Evolutionary conservation across 1,284 basidiomycete species (phyloP).

Genomic region (Ustilago sp.): DNA sequence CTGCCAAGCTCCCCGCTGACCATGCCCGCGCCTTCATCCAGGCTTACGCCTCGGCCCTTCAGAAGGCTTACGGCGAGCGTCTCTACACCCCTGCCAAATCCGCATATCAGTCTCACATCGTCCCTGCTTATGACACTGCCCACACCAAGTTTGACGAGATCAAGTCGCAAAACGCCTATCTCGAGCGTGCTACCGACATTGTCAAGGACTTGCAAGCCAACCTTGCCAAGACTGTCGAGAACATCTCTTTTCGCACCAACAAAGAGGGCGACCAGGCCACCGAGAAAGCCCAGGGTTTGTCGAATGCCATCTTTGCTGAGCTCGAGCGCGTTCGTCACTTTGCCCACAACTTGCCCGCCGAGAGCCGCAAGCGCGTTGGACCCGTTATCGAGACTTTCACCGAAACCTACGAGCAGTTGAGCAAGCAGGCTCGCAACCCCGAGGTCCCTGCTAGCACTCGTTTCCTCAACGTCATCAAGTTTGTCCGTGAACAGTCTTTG

Average conservation of each 20-base stretch:
- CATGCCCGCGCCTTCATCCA: conserved; percentile 50
- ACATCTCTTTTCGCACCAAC: conserved; percentile 54
- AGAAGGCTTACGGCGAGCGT: conserved; percentile 61
- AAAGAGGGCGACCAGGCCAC: conserved; percentile 59
- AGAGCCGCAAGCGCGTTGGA: conserved; percentile 63
- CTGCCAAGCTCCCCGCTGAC: conserved; percentile 57
- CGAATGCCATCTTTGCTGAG: conserved; percentile 64
- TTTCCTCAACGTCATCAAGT: conserved; percentile 59
- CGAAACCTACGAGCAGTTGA: conserved; percentile 63
- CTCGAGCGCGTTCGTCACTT: conserved; percentile 66
- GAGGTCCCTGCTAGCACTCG: conserved; percentile 58
- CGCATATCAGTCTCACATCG: conserved; percentile 58
- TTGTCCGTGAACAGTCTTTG: conserved; percentile 63
- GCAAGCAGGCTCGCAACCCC: conserved; percentile 63
- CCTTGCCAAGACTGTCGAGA: conserved; percentile 59
- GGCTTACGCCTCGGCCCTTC: conserved; percentile 48
- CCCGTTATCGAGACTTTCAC: conserved; percentile 64
- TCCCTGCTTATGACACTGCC: conserved; percentile 51
- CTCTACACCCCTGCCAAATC: conserved; percentile 60
- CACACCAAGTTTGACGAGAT: conserved; percentile 64
- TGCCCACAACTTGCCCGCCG: conserved; percentile 60
- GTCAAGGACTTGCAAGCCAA: conserved; percentile 61
- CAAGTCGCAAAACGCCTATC: conserved; percentile 63
- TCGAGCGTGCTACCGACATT: conserved; percentile 61
- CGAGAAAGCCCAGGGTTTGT: conserved; percentile 60